Percentiles rank a stretch among this genome's conserved stretches.
Evolutionary conservation across 1,284 basidiomycete species (phyloP).

Genomic region (Volvariella volvacea): DNA sequence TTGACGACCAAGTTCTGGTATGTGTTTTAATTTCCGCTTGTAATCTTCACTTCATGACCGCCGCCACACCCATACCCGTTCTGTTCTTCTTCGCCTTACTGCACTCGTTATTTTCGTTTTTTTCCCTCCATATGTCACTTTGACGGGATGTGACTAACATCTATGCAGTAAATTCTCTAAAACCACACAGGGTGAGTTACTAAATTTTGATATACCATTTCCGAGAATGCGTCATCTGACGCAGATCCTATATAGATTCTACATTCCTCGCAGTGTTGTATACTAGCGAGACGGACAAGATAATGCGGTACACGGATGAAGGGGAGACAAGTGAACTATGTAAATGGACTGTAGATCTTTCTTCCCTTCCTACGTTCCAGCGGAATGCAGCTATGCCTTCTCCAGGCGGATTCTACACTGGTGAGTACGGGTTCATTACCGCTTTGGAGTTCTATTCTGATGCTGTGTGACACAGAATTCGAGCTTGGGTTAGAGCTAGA

Average conservation of each 20-base stretch:
- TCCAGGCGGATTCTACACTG: conserved; percentile 69
- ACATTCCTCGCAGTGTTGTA: conserved; percentile 73
- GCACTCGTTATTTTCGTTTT: too few species aligned
- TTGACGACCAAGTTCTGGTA: conserved; percentile 76
- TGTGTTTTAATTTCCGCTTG: conserved; percentile 9
- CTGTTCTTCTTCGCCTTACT: too few species aligned
- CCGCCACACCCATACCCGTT: too few species aligned
- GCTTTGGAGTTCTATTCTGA: conserved; percentile 4
- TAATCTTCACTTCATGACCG: background rate
- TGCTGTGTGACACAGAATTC: too few species aligned
- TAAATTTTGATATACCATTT: background rate
- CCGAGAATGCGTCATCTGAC: background rate
- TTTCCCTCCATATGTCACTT: too few species aligned
- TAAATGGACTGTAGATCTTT: conserved; percentile 80
- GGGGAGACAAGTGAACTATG: conserved; percentile 71
- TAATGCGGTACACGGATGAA: conserved; percentile 79
- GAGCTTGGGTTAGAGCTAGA: conserved; percentile 76
- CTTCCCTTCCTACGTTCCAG: conserved; percentile 68
- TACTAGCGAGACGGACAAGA: conserved; percentile 63
- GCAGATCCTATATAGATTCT: conserved; percentile 58
- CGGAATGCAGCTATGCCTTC: conserved; percentile 50
- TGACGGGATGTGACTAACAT: conserved; percentile 12
- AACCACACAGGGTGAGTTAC: conserved; percentile 45
- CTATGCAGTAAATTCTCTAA: conserved; percentile 66
- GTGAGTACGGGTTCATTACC: conserved; percentile 26